Conservation (phyloP, 2,329 filamentous ascomycete species). For the Botryotinia calthae region DNA sequence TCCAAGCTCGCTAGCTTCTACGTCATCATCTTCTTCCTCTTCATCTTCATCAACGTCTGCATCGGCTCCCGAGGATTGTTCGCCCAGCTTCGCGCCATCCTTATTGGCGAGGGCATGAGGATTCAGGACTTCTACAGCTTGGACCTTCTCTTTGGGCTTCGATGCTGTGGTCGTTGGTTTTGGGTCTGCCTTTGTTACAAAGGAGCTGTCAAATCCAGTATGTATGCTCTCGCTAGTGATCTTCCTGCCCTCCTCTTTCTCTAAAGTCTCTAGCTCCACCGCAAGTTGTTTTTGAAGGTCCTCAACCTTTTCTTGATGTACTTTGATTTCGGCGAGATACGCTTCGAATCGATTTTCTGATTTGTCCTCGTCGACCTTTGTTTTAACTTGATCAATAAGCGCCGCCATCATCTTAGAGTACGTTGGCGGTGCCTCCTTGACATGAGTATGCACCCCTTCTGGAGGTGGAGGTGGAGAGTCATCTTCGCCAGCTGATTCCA, state of each 20-base stretch:
- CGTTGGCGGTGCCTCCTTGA: constrained; percentile 70
- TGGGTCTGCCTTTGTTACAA: constrained; percentile 62
- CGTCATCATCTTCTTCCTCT: constrained; percentile 66
- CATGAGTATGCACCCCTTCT: constrained; percentile 73
- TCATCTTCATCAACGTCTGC: constrained; percentile 60
- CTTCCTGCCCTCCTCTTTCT: constrained; percentile 81
- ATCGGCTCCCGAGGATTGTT: constrained; percentile 56
- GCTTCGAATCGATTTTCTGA: constrained; percentile 64
- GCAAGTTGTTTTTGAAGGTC: constrained; percentile 73
- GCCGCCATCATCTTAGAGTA: constrained; percentile 99
- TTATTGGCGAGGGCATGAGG: constrained; percentile 49
- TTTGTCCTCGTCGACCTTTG: constrained; percentile 69
- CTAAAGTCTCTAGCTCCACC: constrained; percentile 72
- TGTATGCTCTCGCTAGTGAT: constrained; percentile 91
- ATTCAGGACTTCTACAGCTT: constrained; percentile 73
- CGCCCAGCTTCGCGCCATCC: constrained; percentile 42
- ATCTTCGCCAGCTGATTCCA: constrained; percentile 75
- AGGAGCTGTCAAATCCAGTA: constrained; percentile 86
- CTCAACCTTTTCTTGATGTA: constrained; percentile 74
- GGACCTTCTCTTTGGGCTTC: constrained; percentile 45
- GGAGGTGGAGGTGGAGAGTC: constrained; percentile 72
- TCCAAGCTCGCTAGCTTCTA: constrained; percentile 74
- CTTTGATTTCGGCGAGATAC: constrained; percentile 75
- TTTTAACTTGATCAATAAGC: constrained; percentile 89
- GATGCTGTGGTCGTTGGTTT: constrained; percentile 28